Evolutionary conservation across 352 stramenopile genomes (phyloP).

Genomic region (Aphanomyces cochlioides): DNA sequence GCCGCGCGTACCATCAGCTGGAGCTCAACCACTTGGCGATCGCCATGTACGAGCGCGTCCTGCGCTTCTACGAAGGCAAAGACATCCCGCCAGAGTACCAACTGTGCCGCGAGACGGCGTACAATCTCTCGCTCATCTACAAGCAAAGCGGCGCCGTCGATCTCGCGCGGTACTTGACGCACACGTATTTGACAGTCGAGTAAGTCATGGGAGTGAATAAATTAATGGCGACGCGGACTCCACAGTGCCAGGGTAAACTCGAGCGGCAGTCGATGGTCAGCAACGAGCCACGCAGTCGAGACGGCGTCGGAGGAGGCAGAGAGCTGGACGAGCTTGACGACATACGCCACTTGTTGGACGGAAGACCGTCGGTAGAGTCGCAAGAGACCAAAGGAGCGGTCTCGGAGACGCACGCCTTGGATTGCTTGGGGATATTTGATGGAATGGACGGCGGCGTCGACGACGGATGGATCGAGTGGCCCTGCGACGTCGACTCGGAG

Average conservation of each 20-base stretch:
- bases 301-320: neutral
- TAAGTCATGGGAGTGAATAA: conserved; percentile 38
- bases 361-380: neutral
- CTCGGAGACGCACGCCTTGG: neutral
- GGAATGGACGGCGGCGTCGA: neutral
- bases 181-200: conserved; percentile 79
- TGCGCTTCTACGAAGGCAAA: conserved; percentile 70
- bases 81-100: conserved; percentile 59
- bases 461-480: neutral
- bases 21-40: conserved; percentile 83
- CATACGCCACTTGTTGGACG: neutral
- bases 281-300: neutral
- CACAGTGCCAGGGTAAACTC: conserved; percentile 7
- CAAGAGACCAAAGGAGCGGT: neutral
- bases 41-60: conserved; percentile 82
- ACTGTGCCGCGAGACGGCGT: conserved; percentile 78
- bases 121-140: conserved; percentile 86
- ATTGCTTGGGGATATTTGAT: neutral
- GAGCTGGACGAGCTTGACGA: neutral
- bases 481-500: neutral
- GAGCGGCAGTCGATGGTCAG: conserved; percentile 5
- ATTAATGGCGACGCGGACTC: neutral
- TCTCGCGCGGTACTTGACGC: conserved; percentile 66
- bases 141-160: conserved; percentile 79
- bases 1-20: conserved; percentile 79